These are phyloP conservation scores for Russula abietina DNA, from an alignment of 768 basidiomycete species.

Conservation along the genomic window DNA sequence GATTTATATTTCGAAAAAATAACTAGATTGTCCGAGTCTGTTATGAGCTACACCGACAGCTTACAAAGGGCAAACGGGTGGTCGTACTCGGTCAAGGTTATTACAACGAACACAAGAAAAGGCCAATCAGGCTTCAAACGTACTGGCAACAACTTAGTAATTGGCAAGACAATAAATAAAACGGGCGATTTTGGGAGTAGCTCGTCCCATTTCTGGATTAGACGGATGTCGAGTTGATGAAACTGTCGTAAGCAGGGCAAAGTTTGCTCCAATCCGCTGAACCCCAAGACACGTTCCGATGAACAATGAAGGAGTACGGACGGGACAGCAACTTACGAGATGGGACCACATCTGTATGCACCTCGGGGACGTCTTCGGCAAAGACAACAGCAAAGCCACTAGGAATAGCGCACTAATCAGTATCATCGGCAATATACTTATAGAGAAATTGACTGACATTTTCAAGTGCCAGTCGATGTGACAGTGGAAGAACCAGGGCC, in stretches of 20 bases:
- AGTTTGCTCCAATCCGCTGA: constrained; percentile 9
- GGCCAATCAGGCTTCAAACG: neutral
- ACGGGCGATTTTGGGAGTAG: neutral
- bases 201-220: neutral
- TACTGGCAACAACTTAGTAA: no score
- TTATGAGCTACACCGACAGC: neutral
- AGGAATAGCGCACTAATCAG: neutral
- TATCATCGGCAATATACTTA: neutral
- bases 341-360: neutral
- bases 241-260: constrained; percentile 1
- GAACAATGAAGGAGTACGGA: neutral
- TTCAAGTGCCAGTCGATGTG: constrained; percentile 23
- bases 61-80: neutral
- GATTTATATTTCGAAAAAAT: constrained; percentile 16
- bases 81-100: neutral
- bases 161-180: no score
- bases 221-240: neutral
- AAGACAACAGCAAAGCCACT: constrained; percentile 20
- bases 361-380: constrained; percentile 16
- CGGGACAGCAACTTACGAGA: neutral
- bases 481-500: constrained; percentile 16
- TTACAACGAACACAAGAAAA: neutral
- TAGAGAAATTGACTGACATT: neutral
- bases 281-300: neutral
- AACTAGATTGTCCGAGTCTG: constrained; percentile 28